These are phyloP conservation scores for Penicillium steckii DNA, from an alignment of 495 filamentous ascomycete genomes.

Conservation along the genomic window DNA sequence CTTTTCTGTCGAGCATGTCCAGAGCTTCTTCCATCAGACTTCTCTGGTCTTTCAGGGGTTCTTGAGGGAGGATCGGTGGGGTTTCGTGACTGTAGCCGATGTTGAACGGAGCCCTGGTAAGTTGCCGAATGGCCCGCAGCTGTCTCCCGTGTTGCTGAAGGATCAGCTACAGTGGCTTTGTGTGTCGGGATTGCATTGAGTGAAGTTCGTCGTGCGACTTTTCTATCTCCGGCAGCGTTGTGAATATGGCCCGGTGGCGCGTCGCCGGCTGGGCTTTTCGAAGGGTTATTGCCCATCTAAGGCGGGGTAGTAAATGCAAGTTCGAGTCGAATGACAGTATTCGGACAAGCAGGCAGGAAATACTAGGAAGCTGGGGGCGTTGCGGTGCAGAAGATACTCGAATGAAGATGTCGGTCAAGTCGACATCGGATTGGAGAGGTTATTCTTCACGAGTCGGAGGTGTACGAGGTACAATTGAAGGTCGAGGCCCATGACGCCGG, in stretches of 20 bases:
- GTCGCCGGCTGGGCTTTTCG: slow-evolving; percentile 43
- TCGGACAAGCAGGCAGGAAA: slow-evolving; percentile 2
- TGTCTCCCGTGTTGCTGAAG: slow-evolving; percentile 41
- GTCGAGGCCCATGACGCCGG: slow-evolving; percentile 24
- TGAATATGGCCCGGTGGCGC: slow-evolving; percentile 28
- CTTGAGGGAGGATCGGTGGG: slow-evolving; percentile 24
- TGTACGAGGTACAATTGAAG: slow-evolving; percentile 11
- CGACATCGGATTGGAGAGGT: slow-evolving; percentile 23
- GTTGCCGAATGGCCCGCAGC: slow-evolving; percentile 41
- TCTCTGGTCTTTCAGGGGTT: slow-evolving; percentile 21
- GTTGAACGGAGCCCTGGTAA: slow-evolving; percentile 35
- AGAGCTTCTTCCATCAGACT: slow-evolving; percentile 19
- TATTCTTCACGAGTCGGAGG: slow-evolving; percentile 9
- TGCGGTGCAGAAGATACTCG: no score
- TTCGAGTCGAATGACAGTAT: slow-evolving; percentile 1
- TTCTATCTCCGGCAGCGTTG: slow-evolving; percentile 32
- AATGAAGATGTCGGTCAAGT: slow-evolving; percentile 18
- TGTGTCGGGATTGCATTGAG: slow-evolving; percentile 37
- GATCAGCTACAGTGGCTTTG: slow-evolving; percentile 42
- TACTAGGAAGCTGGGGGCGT: no score
- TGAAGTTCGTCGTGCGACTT: slow-evolving; percentile 40
- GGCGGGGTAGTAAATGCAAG: slow-evolving; percentile 23
- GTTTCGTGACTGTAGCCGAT: slow-evolving; percentile 41
- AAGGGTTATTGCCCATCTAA: slow-evolving; percentile 52
- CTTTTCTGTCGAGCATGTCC: slow-evolving; percentile 26